Base-by-base conservation (phyloP, 2,329 filamentous ascomycete genomes). In the Talaromyces funiculosus region DNA sequence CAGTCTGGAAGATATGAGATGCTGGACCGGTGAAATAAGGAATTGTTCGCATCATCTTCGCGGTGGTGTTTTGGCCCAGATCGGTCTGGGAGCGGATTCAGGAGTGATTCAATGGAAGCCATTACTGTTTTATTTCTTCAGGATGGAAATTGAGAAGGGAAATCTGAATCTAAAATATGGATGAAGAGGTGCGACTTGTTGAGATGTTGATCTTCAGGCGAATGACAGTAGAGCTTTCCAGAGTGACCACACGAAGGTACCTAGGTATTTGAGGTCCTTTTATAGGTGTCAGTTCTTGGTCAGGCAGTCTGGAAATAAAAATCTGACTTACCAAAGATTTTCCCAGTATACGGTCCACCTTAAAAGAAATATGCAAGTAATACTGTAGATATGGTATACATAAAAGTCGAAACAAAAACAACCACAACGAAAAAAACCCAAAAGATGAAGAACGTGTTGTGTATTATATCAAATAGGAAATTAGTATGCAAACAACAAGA, bases 71-170 rank as follows among this genome's bases (percentile, higher is more conserved):
- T 38, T 18, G 51, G 29, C 33, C 51, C 35, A 4, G 18, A 12
- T 54, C 40, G 53, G 35, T 29, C 42, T 22, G 61, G 56, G 20
- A 59, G 18, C 1, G 61, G 61, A 33, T 62, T 62, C 29, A 62
- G 49, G 24, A 62, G 57, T 20, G 61, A 62, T 51, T 62, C 56
- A 26, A 62, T 62, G 29, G 61, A 62, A 22, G 61, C 57, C 61
- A 62, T 62, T 37, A 3, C 10, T 20, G 7, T 4, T 40, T 26
- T 33, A 33, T 14, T 20, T 33, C 45, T 31, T 31, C 45, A 49
- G 22, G 5, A 20, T 33, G n/a, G n/a, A 16, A 35, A 22, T 31
- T 1, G 35, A 14, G 20, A 22, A 8, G 3, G 18, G 18, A 22
- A 31, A 9, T 22, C 9, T 20, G 4, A 14, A 22, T 7, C 35